Evolutionary conservation across 2,329 filamentous ascomycete genomes (phyloP), one percentile per base, ranked within the genome.

Genomic region (Arthrobotrys iridis): DNA sequence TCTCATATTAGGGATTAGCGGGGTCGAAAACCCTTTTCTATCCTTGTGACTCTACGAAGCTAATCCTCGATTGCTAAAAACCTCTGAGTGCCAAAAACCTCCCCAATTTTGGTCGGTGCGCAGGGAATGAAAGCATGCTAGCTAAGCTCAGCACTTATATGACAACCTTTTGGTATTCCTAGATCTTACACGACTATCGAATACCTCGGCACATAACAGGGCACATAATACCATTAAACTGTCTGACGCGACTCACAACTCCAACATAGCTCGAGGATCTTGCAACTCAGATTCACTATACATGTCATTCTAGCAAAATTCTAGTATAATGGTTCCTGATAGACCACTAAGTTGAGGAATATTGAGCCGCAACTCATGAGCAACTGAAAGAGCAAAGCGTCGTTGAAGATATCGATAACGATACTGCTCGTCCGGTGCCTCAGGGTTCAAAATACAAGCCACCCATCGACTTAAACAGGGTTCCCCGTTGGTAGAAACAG

Each of bases 341-440:
- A n/a, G n/a, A n/a, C n/a, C n/a, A n/a, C n/a, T n/a, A n/a, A n/a
- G n/a, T n/a, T n/a, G n/a, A n/a, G n/a, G n/a, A n/a, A n/a, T n/a
- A n/a, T n/a, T n/a, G n/a, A n/a, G n/a, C n/a, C n/a, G n/a, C n/a
- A n/a, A n/a, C n/a, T n/a, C n/a, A n/a, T n/a, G n/a, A n/a, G n/a
- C n/a, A n/a, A n/a, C n/a, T n/a, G n/a, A n/a, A n/a, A n/a, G n/a
- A 33, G 26, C 4, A 30, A 22, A n/a, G 15, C 26, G 20, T 46
- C 26, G 33, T 55, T 59, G n/a, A 10, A 30, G 13, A 45, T 60
- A 70, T 70, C 65, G 65, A 70, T 70, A 70, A 55, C 55, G 65
- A 70, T 70, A 70, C 55, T 33, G 43, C 48, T 66, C 40, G 40
- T 37, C 15, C 45, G 41, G 65, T 62, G 65, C 65, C 65, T 70